Evolutionary conservation across 441 rosid species (phyloP), one percentile per base, ranked within the genome.

Genomic region (Biscutella auriculata): DNA sequence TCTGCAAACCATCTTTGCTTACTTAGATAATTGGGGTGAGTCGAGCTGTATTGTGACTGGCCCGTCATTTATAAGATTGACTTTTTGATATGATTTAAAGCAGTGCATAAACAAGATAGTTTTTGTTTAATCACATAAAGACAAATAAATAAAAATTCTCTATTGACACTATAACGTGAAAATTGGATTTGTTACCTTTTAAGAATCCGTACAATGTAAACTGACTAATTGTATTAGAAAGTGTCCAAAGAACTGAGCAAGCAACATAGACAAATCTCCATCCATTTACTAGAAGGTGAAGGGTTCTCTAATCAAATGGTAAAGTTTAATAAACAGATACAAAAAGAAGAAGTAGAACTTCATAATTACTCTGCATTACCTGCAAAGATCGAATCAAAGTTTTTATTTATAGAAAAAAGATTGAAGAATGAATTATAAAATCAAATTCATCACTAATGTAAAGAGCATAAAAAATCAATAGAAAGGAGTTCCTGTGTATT

Each of bases 121-220:
- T 25, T 21, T 14, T 48, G n/a, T 40, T 15, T 33, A 40, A 57
- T 16, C 13, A 66, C 45, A 17, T 11, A n/a, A 36, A 11, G 51
- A 35, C 35, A 30, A 17, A 9, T 7, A 11, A 23, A 14, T 5
- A 14, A 3, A 2, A 25, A 23, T 1, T 42, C 17, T 45, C 7
- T 15, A 40, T 8, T 13, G 13, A 26, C 95, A 91, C 86, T 0
- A 95, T 96, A 12, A 86, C 82, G 41, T 92, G 96, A 72, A 88
- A 92, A 78, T 92, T 95, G 0, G 91, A 95, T 79, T 88, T 92
- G 82, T 88, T 92, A 53, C 98, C 98, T 85, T 92, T 88, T 79
- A 92, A 58, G 67, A 88, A 14, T 53, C 95, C 96, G 71, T 81
- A 92, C 63, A 92, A 66, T 48, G 95, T 88, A 69, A 92, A 92